phyloP scores from a whole-genome alignment of 163 green algal genomes.

The Scenedesmus sp. region DNA sequence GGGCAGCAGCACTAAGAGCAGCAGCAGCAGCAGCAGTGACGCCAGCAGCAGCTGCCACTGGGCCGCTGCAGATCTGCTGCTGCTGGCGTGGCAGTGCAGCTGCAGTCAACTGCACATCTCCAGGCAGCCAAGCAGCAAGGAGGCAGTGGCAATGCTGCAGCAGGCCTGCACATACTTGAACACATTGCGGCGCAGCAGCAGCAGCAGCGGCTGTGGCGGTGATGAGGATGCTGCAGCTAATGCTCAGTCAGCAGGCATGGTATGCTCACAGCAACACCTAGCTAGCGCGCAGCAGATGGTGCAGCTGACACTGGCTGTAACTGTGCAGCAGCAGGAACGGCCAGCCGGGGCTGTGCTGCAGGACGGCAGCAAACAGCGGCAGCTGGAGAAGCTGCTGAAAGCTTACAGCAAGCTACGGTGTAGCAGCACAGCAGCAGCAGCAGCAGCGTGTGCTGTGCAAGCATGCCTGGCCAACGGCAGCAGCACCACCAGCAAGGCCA shows the following conservation, averaged over 20 bases:
- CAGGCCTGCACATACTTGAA: neutral
- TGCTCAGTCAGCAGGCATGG: neutral
- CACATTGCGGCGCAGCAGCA: neutral
- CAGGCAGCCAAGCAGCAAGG: neutral
- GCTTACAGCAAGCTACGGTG: constrained; percentile 29
- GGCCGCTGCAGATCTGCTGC: neutral
- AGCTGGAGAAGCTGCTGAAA: constrained; percentile 8
- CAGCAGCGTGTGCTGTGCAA: neutral
- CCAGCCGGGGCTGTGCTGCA: neutral
- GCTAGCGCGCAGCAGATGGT: constrained; percentile 2
- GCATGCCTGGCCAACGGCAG: neutral
- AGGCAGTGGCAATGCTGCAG: neutral
- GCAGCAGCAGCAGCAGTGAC: neutral
- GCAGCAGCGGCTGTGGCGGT: neutral
- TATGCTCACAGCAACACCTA: neutral
- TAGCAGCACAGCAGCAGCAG: neutral
- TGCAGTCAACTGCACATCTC: neutral
- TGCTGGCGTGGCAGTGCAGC: constrained; percentile 39
- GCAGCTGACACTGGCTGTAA: neutral
- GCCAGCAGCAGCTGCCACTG: neutral
- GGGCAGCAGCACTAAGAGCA: neutral
- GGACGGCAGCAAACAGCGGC: neutral
- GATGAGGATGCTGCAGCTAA: neutral
- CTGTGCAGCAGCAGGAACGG: neutral
- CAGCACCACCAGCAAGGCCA: neutral